Percentiles rank a stretch among this genome's conserved stretches.
phyloP scores from a whole-genome alignment of 495 filamentous ascomycete species.

The Hypoxylon cercidicola region DNA sequence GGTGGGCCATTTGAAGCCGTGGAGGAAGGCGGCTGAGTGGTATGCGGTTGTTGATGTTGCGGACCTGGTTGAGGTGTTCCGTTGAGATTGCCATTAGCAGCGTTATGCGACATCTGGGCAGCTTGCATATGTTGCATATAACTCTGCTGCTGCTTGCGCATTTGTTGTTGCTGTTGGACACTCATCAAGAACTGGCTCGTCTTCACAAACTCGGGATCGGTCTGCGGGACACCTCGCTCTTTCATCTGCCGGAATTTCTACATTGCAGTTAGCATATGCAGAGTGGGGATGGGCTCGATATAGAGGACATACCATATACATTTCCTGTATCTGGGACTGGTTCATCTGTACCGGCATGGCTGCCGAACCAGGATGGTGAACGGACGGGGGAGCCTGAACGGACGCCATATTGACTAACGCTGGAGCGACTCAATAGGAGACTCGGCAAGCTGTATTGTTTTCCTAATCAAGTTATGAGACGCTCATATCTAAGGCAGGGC shows the following conservation, averaged over 20 bases:
- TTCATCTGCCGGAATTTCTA: slow-evolving; percentile 88
- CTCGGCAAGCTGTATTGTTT: slow-evolving; percentile 26
- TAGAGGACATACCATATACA: slow-evolving; percentile 61
- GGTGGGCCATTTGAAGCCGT: slow-evolving; percentile 49
- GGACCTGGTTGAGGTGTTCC: slow-evolving; percentile 50
- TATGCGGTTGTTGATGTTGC: slow-evolving; percentile 48
- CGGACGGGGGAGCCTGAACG: slow-evolving; percentile 73
- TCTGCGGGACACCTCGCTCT: slow-evolving; percentile 73
- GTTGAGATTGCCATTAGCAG: slow-evolving; percentile 59
- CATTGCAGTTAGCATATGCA: slow-evolving; percentile 44
- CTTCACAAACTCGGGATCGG: slow-evolving; percentile 84
- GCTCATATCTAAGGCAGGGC: slow-evolving; percentile 52
- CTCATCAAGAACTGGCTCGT: slow-evolving; percentile 71
- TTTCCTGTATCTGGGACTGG: slow-evolving; percentile 70
- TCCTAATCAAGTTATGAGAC: slow-evolving; percentile 33
- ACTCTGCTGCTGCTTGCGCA: slow-evolving; percentile 59
- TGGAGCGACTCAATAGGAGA: slow-evolving; percentile 23
- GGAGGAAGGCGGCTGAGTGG: slow-evolving; percentile 46
- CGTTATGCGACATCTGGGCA: slow-evolving; percentile 51
- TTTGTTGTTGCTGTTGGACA: slow-evolving; percentile 70
- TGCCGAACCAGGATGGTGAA: slow-evolving; percentile 66
- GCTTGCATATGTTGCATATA: slow-evolving; percentile 47
- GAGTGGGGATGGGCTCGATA: neutral
- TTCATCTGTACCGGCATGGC: slow-evolving; percentile 66
- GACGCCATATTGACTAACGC: slow-evolving; percentile 72